Evolutionary conservation across 176 grass and related monocot genomes (phyloP), one percentile per base, ranked within the genome.

Genomic region (Cenchrus fungigraminus): DNA sequence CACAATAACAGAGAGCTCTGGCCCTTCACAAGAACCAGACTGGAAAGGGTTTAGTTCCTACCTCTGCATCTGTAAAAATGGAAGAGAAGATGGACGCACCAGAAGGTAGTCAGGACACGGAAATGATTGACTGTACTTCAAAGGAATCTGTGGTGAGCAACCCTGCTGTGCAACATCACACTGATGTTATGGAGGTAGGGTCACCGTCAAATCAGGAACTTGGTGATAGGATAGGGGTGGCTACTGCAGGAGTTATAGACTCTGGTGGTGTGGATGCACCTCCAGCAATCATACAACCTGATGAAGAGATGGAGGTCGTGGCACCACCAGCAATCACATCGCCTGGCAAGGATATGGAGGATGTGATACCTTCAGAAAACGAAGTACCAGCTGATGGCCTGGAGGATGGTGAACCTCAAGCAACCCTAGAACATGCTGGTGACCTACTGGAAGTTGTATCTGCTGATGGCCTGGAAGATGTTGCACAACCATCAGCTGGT

Each of bases 1-100:
- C 11, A 75, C 65, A 20, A 68, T 88, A 78, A 87, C 93, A 99
- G 97, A 97, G 87, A 94, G 91, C 97, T 31, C 86, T 99, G 82
- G 67, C 79, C 65, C 84, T 99, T 43, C 90, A 97, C 85, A 91
- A 90, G 73, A 92, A 91, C 78, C 89, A 92, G 69, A 54, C 76
- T 17, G 68, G 65, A 76, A 92, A 85, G n/a, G 46, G 62, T 78
- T 67, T 84, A 40, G 50, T 51, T 64, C 32, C 85, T 45, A 80
- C 51, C 5, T 45, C 22, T 51, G n/a, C 61, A 55, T 51, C 17
- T 74, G 13, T 76, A 16, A 60, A 80, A 68, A 78, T 80, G 32
- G 71, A 88, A 73, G 65, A 58, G 82, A 92, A 82, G 40, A 91
- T 89, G 55, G 65, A 75, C 43, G 22, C 43, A 43, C 9, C 43